Conservation (phyloP, 116 monocot genomes). For the Cymodocea nodosa region DNA sequence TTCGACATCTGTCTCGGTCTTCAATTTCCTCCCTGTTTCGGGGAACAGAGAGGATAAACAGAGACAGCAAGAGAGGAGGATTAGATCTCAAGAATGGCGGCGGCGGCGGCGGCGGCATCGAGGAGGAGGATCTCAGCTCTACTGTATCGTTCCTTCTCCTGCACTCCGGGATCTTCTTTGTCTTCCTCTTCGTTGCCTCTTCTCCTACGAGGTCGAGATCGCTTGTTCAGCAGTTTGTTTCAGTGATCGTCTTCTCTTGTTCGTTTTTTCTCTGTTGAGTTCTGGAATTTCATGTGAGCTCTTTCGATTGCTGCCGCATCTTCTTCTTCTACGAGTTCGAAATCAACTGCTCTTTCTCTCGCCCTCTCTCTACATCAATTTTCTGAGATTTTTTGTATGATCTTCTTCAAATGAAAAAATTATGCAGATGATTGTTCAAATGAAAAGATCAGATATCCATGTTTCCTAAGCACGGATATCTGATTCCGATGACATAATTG, state of each 20-base stretch:
- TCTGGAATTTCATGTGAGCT: too few relatives aligned
- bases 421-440: too few relatives aligned
- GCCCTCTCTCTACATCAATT: background rate
- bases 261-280: background rate
- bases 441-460: too few relatives aligned
- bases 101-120: slow-evolving; percentile 5
- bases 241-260: background rate
- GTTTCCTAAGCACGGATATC: too few relatives aligned
- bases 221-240: background rate
- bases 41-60: background rate
- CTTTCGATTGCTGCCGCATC: too few relatives aligned
- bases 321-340: too few relatives aligned
- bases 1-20: too few relatives aligned
- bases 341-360: too few relatives aligned
- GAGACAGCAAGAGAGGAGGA: background rate
- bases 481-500: too few relatives aligned
- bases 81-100: too few relatives aligned
- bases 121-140: slow-evolving; percentile 21
- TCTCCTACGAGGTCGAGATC: slow-evolving; percentile 12
- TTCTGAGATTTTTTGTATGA: background rate
- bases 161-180: background rate
- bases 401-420: too few relatives aligned
- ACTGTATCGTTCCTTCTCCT: slow-evolving; percentile 21
- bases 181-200: background rate
- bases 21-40: background rate